Evolutionary conservation across 129 eudicot species (phyloP), one percentile per base, ranked within the genome.

Genomic region (Pittosporum tobira): DNA sequence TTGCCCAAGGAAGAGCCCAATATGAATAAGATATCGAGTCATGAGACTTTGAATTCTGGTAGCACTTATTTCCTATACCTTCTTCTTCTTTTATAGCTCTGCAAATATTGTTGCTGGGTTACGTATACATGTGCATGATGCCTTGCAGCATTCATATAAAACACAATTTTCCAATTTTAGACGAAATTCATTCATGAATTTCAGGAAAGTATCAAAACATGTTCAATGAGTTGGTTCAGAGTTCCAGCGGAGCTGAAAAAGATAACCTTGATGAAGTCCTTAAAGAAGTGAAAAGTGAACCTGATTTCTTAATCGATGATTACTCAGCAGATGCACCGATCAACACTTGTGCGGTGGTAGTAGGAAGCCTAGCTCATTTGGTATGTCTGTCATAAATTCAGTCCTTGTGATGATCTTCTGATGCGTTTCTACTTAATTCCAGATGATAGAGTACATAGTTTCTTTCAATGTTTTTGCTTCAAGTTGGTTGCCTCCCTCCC

Each of bases 231-330:
- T 21, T 11, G 48, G 34, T 4, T 45, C n/a, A 26, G 24, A 59
- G 48, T 48, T 42, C 52, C 40, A 30, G n/a, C 8, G 2, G 1
- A 20, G 47, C 50, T 27, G 48, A 15, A 43, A 51, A 64, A 31
- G 70, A 28, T 13, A 30, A 62, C 28, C n/a, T n/a, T n/a, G 56
- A 51, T 42, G 28, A 52, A 18, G 10, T 26, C 19, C 34, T 26
- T 6, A 37, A 24, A 38, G 30, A 2, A n/a, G 73, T 76, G 63
- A 79, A 75, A 65, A 23, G 59, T 1, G 81, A 79, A 70, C 78
- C 81, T 30, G 57, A 42, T 55, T 77, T 64, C 52, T 51, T 42
- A 26, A 57, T 61, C 20, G 69, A 75, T 40, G 22, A 30, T 10
- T 63, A 56, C 38, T 20, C 28, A 18, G 1, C 37, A 10, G 55